phyloP scores from a whole-genome alignment of 305 asterid genomes.

The Fraxinus sp. region DNA sequence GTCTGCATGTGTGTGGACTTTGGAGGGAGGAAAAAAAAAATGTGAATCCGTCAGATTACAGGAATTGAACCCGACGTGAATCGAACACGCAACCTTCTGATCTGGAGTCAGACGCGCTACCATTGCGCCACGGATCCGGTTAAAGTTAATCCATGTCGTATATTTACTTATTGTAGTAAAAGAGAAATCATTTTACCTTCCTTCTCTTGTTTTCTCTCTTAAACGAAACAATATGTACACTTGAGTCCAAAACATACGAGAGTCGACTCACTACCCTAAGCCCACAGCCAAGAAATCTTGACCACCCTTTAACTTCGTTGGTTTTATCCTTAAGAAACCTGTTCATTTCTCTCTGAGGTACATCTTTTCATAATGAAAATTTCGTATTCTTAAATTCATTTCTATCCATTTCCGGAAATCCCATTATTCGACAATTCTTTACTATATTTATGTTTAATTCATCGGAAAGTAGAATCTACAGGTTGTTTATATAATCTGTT shows the following conservation, averaged over 20 bases:
- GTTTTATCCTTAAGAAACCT: neutral
- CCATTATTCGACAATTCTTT: neutral
- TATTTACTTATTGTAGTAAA: no score
- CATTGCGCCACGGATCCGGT: conserved; percentile 69
- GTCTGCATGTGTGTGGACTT: neutral
- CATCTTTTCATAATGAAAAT: conserved; percentile 9
- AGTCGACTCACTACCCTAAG: neutral
- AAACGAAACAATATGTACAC: neutral
- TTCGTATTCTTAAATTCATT: neutral
- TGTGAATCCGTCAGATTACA: neutral
- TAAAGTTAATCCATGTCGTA: no score
- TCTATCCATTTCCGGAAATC: neutral
- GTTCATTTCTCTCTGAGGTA: conserved; percentile 23
- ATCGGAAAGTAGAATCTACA: neutral
- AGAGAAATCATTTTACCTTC: no score
- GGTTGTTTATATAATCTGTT: neutral
- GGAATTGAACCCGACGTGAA: conserved; percentile 91
- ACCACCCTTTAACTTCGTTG: neutral
- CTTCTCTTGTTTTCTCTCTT: neutral
- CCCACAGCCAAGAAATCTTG: neutral
- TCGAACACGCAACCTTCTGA: conserved; percentile 99
- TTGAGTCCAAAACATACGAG: neutral
- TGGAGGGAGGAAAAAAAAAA: neutral
- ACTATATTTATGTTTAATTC: neutral
- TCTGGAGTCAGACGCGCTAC: conserved; percentile 99